phyloP scores from a whole-genome alignment of 2,329 filamentous ascomycete genomes.

The Mariannaea sp. region DNA sequence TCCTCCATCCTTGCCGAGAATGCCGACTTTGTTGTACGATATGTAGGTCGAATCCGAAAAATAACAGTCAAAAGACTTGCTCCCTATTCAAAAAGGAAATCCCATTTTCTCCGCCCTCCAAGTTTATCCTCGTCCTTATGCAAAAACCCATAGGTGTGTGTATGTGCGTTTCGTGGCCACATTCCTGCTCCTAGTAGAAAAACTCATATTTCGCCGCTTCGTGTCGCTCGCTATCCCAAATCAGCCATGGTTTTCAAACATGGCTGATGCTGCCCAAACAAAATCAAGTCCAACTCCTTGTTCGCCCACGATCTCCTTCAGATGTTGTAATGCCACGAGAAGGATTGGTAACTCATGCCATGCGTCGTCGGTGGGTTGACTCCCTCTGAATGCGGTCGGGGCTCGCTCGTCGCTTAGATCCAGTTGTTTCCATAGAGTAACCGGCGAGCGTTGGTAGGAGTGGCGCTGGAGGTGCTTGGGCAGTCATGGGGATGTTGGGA shows the following conservation, averaged over 20 bases:
- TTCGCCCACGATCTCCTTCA: conserved; percentile 18
- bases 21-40: conserved; percentile 26
- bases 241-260: conserved; percentile 8
- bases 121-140: conserved; percentile 16
- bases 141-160: conserved; percentile 21
- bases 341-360: conserved; percentile 30
- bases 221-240: conserved; percentile 18
- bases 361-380: conserved; percentile 48
- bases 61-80: conserved; percentile 10
- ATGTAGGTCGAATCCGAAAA: conserved; percentile 14
- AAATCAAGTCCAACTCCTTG: conserved; percentile 23
- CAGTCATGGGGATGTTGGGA: conserved; percentile 38
- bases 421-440: conserved; percentile 46
- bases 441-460: conserved; percentile 42
- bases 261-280: conserved; percentile 17
- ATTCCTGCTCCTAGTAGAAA: conserved; percentile 17
- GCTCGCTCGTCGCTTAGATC: conserved; percentile 57
- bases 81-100: conserved; percentile 13
- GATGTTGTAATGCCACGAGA: background rate
- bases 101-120: conserved; percentile 11
- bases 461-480: conserved; percentile 45
- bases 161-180: conserved; percentile 14
- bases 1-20: conserved; percentile 24
- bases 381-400: conserved; percentile 52
- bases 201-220: conserved; percentile 16